These are phyloP conservation scores for Bromus sterilis DNA, from an alignment of 176 grass and related monocot species.

Conservation along the genomic window DNA sequence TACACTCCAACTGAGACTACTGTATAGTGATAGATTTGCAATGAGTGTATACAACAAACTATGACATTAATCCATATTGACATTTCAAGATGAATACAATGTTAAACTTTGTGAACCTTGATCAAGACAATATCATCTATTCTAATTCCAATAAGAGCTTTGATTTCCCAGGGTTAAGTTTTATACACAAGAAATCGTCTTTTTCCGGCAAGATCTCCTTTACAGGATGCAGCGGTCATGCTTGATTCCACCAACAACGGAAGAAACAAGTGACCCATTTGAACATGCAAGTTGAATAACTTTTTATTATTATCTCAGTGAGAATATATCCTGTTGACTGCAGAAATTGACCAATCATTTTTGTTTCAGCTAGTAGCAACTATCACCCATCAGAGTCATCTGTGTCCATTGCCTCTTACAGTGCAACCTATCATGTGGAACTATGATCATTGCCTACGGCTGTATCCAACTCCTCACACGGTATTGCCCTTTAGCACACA, in stretches of 20 bases:
- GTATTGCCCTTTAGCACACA: constrained; percentile 38
- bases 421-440: constrained; percentile 97
- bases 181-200: constrained; percentile 94
- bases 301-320: background rate
- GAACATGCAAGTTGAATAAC: constrained; percentile 50
- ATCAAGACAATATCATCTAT: background rate
- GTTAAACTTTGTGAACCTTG: background rate
- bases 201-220: constrained; percentile 92
- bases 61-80: background rate
- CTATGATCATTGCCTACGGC: constrained; percentile 84
- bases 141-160: constrained; percentile 16
- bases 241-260: constrained; percentile 65
- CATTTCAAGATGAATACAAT: background rate
- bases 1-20: background rate
- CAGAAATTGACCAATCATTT: constrained; percentile 4
- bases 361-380: constrained; percentile 82
- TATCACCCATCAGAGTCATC: constrained; percentile 95
- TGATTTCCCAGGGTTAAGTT: constrained; percentile 63
- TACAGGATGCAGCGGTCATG: constrained; percentile 84
- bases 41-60: background rate
- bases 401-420: constrained; percentile 91
- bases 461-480: constrained; percentile 88
- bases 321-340: background rate
- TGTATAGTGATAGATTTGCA: background rate
- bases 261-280: constrained; percentile 87